Evolutionary conservation across 345 rosid genomes (phyloP).

Genomic region (Theobroma cacao): DNA sequence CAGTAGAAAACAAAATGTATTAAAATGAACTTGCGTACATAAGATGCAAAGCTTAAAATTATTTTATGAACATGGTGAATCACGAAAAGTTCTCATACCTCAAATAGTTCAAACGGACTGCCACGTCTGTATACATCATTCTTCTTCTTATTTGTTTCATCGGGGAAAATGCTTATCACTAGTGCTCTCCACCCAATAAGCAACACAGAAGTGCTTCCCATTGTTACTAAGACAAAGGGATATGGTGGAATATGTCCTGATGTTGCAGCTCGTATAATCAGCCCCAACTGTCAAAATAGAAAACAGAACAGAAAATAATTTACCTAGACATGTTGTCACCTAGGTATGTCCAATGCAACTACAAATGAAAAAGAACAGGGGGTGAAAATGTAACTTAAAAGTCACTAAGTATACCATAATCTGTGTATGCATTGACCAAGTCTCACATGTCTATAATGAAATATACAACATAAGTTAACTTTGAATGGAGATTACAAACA

Average conservation of each 20-base stretch:
- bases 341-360: not conserved
- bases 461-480: not conserved
- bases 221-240: slow-evolving; percentile 56
- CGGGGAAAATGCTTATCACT: slow-evolving; percentile 50
- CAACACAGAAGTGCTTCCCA: slow-evolving; percentile 71
- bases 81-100: slow-evolving; percentile 42
- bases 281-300: slow-evolving; percentile 49
- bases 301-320: slow-evolving; percentile 9
- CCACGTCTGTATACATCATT: slow-evolving; percentile 69
- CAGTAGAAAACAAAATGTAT: not conserved
- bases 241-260: slow-evolving; percentile 58
- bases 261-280: slow-evolving; percentile 47
- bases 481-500: not conserved
- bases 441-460: not conserved
- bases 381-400: not conserved
- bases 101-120: slow-evolving; percentile 85
- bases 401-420: not conserved
- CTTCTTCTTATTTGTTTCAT: slow-evolving; percentile 53
- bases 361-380: not conserved
- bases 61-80: not conserved
- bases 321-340: not conserved
- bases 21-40: not conserved
- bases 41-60: not conserved
- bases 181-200: slow-evolving; percentile 77
- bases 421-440: not conserved